A percentile compares a stretch with the other conserved stretches of the same genome.
phyloP scores from a whole-genome alignment of 106 monocot genomes.

The Posidonia australis region DNA sequence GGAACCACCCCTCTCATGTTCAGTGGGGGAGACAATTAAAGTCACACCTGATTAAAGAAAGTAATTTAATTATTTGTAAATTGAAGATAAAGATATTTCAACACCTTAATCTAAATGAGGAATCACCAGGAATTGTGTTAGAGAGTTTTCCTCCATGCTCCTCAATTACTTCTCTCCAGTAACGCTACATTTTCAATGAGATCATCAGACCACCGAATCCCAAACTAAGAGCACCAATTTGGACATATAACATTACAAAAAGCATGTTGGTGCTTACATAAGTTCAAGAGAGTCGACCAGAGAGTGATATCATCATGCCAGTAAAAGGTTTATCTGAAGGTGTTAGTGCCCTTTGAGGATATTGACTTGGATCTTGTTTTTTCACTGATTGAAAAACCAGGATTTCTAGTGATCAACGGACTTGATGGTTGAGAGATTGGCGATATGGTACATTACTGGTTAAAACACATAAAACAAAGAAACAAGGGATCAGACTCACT shows the following conservation, averaged over 20 bases:
- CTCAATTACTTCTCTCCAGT: constrained; percentile 60
- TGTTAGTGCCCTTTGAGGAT: constrained; percentile 23
- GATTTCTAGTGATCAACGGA: too few relatives aligned
- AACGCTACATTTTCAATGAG: constrained; percentile 18
- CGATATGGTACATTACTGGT: too few relatives aligned
- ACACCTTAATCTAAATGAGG: background rate
- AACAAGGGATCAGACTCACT: constrained; percentile 15
- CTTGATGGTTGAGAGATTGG: too few relatives aligned
- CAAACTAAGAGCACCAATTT: background rate
- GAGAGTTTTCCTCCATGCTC: constrained; percentile 62
- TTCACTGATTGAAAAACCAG: constrained; percentile 32
- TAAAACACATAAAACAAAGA: too few relatives aligned
- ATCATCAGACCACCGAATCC: background rate
- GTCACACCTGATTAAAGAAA: constrained; percentile 31
- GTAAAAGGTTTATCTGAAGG: constrained; percentile 34
- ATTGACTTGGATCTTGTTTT: constrained; percentile 16
- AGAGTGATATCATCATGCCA: constrained; percentile 47
- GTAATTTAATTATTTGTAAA: too few relatives aligned
- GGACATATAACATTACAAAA: background rate
- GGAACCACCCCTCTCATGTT: constrained; percentile 60
- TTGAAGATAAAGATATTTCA: too few relatives aligned
- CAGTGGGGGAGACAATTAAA: constrained; percentile 49
- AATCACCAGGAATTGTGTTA: constrained; percentile 32
- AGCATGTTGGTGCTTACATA: constrained; percentile 28
- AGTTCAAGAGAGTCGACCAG: constrained; percentile 44